A percentile compares a stretch with the other conserved stretches of the same genome.
Evolutionary conservation across 345 rosid species (phyloP).

Genomic region (Abelmoschus esculentus): DNA sequence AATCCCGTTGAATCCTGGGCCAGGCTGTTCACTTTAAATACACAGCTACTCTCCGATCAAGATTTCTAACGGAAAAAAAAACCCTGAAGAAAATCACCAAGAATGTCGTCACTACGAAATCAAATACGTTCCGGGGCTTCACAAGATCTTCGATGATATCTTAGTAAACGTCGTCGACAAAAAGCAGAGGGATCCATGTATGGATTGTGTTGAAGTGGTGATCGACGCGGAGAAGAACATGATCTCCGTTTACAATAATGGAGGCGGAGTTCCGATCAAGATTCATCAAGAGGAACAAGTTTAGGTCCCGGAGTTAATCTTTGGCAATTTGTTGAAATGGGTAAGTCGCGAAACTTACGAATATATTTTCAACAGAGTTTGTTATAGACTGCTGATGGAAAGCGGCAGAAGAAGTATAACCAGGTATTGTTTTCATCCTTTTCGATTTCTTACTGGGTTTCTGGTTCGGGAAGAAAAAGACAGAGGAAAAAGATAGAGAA

Average conservation of each 20-base stretch:
- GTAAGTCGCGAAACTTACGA: conserved; percentile 88
- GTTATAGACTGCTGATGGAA: conserved; percentile 86
- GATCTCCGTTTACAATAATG: conserved; percentile 77
- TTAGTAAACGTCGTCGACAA: conserved; percentile 93
- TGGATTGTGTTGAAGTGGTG: conserved; percentile 65
- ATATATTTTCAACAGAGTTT: conserved; percentile 84
- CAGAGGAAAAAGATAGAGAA: too few relatives aligned
- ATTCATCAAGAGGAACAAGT: conserved; percentile 86
- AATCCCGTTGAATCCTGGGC: too few relatives aligned
- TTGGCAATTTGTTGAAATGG: conserved; percentile 92
- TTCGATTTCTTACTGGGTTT: not conserved
- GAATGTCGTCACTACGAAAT: conserved; percentile 41
- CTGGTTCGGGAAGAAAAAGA: too few relatives aligned
- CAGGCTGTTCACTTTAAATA: too few relatives aligned
- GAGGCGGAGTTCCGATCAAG: conserved; percentile 91
- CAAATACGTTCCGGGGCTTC: conserved; percentile 81
- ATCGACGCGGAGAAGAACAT: conserved; percentile 63
- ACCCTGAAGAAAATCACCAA: conserved; percentile 4
- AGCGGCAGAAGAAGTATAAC: conserved; percentile 69
- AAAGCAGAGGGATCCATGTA: conserved; percentile 75
- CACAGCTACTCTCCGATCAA: too few relatives aligned
- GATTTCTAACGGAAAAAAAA: too few relatives aligned
- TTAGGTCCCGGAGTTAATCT: conserved; percentile 86
- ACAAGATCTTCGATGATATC: conserved; percentile 95
- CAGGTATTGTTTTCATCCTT: conserved; percentile 20